Evolutionary conservation across 164 flowering plant genomes (phyloP).

Genomic region (Taxillus chinensis): DNA sequence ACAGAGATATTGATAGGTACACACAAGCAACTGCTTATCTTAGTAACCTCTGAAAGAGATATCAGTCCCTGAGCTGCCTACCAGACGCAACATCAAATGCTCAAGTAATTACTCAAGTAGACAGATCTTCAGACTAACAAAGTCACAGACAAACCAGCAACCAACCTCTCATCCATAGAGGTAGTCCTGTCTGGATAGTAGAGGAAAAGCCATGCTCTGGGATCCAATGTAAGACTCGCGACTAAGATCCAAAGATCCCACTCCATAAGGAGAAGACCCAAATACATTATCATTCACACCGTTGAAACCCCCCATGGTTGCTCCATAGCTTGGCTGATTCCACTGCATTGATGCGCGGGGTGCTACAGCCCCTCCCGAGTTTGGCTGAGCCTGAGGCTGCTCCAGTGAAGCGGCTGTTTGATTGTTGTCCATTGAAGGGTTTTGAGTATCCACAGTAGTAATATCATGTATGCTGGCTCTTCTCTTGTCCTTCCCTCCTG

Average conservation of each 20-base stretch:
- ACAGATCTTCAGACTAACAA: too few relatives aligned
- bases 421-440: conserved; percentile 5
- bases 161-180: conserved; percentile 23
- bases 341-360: conserved; percentile 35
- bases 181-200: conserved; percentile 25
- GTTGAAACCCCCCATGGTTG: conserved; percentile 27
- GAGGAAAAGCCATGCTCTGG: conserved; percentile 29
- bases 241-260: conserved; percentile 34
- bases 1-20: too few relatives aligned
- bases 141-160: too few relatives aligned
- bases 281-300: conserved; percentile 21
- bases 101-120: too few relatives aligned
- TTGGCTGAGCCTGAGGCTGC: conserved; percentile 14
- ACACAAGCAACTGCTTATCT: too few relatives aligned
- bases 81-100: too few relatives aligned
- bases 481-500: conserved; percentile 45
- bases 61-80: too few relatives aligned
- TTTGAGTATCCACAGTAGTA: conserved; percentile 26
- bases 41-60: too few relatives aligned
- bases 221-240: conserved; percentile 26
- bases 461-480: conserved; percentile 58
- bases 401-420: conserved; percentile 2
- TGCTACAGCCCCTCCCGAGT: conserved; percentile 6
- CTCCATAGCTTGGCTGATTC: conserved; percentile 32
- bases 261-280: conserved; percentile 23